phyloP scores from a whole-genome alignment of 768 basidiomycete genomes.

The Tricholoma furcatifolium region DNA sequence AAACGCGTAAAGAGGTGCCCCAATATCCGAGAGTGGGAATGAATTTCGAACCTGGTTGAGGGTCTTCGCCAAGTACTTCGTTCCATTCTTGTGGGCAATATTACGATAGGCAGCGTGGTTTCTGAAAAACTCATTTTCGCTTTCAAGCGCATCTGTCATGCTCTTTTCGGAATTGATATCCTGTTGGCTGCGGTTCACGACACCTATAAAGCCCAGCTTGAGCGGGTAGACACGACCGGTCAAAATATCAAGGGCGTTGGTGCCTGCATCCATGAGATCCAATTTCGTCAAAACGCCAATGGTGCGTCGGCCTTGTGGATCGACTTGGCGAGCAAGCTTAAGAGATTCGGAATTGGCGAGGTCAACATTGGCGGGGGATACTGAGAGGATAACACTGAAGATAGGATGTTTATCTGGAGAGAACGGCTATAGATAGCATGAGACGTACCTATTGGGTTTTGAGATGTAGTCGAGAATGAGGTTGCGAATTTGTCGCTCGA shows the following conservation, averaged over 20 bases:
- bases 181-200: conserved; percentile 96
- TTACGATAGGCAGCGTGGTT: conserved; percentile 91
- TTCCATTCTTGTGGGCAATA: conserved; percentile 97
- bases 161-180: conserved; percentile 90
- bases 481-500: conserved; percentile 93
- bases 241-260: conserved; percentile 93
- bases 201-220: conserved; percentile 97
- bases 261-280: conserved; percentile 99
- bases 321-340: conserved; percentile 93
- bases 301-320: conserved; percentile 94
- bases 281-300: conserved; percentile 97
- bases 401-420: not conserved
- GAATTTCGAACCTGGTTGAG: conserved; percentile 75
- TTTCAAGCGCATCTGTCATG: conserved; percentile 80
- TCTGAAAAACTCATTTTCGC: conserved; percentile 89
- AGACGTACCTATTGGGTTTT: conserved; percentile 86
- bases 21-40: not conserved
- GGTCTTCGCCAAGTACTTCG: conserved; percentile 88
- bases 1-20: not conserved
- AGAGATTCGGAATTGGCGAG: conserved; percentile 98
- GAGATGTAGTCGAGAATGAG: conserved; percentile 96
- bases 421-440: not conserved
- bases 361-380: conserved; percentile 97
- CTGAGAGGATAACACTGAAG: conserved; percentile 88
- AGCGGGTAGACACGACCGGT: conserved; percentile 97